Evolutionary conservation across 257 asterid species (phyloP).

Genomic region (Ehretia macrophylla): DNA sequence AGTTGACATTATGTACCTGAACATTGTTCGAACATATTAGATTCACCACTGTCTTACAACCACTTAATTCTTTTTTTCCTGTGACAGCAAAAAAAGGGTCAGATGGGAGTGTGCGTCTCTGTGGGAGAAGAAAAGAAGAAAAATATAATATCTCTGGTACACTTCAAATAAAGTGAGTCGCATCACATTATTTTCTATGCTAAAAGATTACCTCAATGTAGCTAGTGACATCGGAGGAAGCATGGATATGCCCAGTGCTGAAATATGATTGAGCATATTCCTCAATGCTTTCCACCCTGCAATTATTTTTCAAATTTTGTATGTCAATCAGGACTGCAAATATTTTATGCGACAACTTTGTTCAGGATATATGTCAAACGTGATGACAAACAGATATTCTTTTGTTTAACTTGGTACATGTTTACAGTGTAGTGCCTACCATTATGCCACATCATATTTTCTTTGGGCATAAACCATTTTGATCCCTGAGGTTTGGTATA

Average conservation of each 20-base stretch:
- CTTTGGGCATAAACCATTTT: too few relatives aligned
- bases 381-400: not conserved
- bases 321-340: slow-evolving; percentile 1
- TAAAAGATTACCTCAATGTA: slow-evolving; percentile 52
- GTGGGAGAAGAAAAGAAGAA: not conserved
- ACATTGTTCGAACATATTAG: too few relatives aligned
- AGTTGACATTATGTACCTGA: not conserved
- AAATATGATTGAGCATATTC: slow-evolving; percentile 74
- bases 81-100: too few relatives aligned
- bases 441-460: too few relatives aligned
- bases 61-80: too few relatives aligned
- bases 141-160: not conserved
- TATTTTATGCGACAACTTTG: too few relatives aligned
- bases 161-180: not conserved
- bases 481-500: too few relatives aligned
- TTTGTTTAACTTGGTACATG: too few relatives aligned
- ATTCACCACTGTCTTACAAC: too few relatives aligned
- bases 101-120: too few relatives aligned
- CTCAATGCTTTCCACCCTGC: slow-evolving; percentile 85
- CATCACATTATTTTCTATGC: not conserved
- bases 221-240: slow-evolving; percentile 57
- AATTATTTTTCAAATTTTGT: slow-evolving; percentile 13
- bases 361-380: not conserved
- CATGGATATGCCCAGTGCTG: slow-evolving; percentile 57
- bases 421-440: too few relatives aligned